Percentiles rank a stretch among this genome's conserved stretches.
phyloP scores from a whole-genome alignment of 257 asterid species.

The Gentiana straminea region DNA sequence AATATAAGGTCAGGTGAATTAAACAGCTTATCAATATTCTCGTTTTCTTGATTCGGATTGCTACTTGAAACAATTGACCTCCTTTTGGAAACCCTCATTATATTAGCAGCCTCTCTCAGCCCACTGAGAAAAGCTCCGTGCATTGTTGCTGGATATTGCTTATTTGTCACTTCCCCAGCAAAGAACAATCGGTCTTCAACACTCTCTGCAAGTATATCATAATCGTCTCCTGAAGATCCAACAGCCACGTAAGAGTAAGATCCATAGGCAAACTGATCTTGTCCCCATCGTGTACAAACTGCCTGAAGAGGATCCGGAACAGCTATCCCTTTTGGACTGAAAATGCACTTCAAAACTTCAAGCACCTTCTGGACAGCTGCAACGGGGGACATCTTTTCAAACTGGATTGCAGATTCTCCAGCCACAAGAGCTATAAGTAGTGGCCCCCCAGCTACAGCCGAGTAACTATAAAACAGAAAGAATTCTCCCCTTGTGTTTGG shows the following conservation, averaged over 20 bases:
- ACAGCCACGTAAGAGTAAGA: slow-evolving; percentile 92
- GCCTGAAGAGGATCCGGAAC: slow-evolving; percentile 94
- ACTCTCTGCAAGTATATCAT: slow-evolving; percentile 82
- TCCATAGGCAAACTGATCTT: slow-evolving; percentile 79
- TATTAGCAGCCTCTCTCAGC: slow-evolving; percentile 96
- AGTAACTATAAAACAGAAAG: slow-evolving; percentile 80
- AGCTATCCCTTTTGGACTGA: slow-evolving; percentile 92
- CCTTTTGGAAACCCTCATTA: slow-evolving; percentile 57
- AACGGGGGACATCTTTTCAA: slow-evolving; percentile 71
- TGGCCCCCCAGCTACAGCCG: slow-evolving; percentile 94
- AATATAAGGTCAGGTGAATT: slow-evolving; percentile 60
- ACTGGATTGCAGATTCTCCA: slow-evolving; percentile 88
- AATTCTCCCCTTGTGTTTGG: slow-evolving; percentile 88
- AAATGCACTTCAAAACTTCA: slow-evolving; percentile 81
- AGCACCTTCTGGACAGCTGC: slow-evolving; percentile 69
- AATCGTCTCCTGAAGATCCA: slow-evolving; percentile 96
- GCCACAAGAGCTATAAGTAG: slow-evolving; percentile 94
- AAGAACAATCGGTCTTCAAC: slow-evolving; percentile 74
- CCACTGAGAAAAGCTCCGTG: slow-evolving; percentile 98
- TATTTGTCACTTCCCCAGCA: slow-evolving; percentile 99
- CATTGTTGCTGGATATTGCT: slow-evolving; percentile 97
- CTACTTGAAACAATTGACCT: slow-evolving; percentile 16
- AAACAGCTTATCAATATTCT: slow-evolving; percentile 39
- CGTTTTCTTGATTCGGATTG: slow-evolving; percentile 16
- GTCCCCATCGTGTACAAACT: slow-evolving; percentile 97